These are phyloP conservation scores for Wallacemonas sp. DNA, from an alignment of 208 protist species.

Conservation along the genomic window DNA sequence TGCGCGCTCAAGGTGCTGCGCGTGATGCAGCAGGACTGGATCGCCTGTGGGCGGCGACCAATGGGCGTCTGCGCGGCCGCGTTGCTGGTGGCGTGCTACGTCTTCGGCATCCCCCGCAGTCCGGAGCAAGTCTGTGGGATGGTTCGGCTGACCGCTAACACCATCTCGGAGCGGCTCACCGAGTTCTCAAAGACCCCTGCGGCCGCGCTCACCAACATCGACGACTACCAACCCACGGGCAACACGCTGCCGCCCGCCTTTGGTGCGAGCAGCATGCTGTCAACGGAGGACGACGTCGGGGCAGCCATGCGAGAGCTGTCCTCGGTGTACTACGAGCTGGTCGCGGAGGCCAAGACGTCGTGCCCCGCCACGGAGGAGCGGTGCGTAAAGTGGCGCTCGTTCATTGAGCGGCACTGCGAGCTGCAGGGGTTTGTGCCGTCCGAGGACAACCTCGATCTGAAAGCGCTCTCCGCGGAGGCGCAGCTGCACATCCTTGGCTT, in stretches of 20 bases:
- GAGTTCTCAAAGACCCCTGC: conserved; percentile 87
- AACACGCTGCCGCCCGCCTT: conserved; percentile 78
- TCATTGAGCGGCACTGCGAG: conserved; percentile 75
- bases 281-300: conserved; percentile 68
- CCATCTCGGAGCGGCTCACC: conserved; percentile 73
- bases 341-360: conserved; percentile 82
- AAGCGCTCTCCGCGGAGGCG: conserved; percentile 49
- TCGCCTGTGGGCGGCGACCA: conserved; percentile 83
- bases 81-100: conserved; percentile 85
- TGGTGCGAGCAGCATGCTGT: conserved; percentile 38
- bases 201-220: conserved; percentile 69
- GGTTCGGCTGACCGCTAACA: conserved; percentile 80
- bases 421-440: conserved; percentile 53
- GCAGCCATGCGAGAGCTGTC: conserved; percentile 77
- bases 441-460: conserved; percentile 67
- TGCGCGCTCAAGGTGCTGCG: conserved; percentile 88
- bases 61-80: conserved; percentile 90
- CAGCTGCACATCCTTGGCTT: conserved; percentile 87
- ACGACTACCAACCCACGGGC: conserved; percentile 66
- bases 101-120: conserved; percentile 77
- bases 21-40: conserved; percentile 92
- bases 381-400: conserved; percentile 76
- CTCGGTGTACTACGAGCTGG: conserved; percentile 83
- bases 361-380: conserved; percentile 69
- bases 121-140: conserved; percentile 88